Percentiles rank a stretch among this genome's conserved stretches.
phyloP scores from a whole-genome alignment of 768 basidiomycete species.

The Lenzites betulinus region DNA sequence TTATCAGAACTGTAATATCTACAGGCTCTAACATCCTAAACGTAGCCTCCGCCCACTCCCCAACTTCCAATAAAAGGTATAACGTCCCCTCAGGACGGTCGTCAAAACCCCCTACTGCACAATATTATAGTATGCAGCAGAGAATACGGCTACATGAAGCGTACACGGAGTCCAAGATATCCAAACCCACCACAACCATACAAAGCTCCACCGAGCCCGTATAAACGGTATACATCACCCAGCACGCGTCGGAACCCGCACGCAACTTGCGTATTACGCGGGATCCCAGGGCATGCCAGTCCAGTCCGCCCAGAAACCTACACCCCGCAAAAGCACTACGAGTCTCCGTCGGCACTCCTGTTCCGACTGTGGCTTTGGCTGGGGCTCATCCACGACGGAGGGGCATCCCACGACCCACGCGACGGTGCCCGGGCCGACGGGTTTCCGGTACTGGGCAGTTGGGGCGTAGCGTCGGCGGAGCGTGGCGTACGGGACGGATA shows the following conservation, averaged over 20 bases:
- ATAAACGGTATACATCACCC: neutral
- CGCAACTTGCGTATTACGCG: neutral
- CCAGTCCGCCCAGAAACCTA: neutral
- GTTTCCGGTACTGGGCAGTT: too few relatives aligned
- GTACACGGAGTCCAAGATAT: neutral
- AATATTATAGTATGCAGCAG: too few relatives aligned
- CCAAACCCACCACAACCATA: neutral
- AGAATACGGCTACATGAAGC: neutral
- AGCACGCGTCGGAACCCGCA: neutral
- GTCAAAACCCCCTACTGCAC: too few relatives aligned
- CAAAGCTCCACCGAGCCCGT: neutral
- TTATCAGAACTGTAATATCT: too few relatives aligned
- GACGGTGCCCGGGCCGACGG: neutral
- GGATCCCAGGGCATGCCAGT: neutral
- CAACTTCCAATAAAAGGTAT: too few relatives aligned
- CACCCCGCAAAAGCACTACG: neutral
- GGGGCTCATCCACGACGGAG: conserved; percentile 19
- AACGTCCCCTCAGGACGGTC: too few relatives aligned
- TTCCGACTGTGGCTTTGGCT: neutral
- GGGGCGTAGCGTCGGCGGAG: conserved; percentile 3
- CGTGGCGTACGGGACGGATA: conserved; percentile 13
- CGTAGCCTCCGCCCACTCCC: too few relatives aligned
- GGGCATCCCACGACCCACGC: conserved; percentile 17
- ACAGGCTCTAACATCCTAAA: too few relatives aligned
- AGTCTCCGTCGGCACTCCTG: neutral